Conservation (phyloP, 257 asterid species). For the Paraleonurus japonicus region DNA sequence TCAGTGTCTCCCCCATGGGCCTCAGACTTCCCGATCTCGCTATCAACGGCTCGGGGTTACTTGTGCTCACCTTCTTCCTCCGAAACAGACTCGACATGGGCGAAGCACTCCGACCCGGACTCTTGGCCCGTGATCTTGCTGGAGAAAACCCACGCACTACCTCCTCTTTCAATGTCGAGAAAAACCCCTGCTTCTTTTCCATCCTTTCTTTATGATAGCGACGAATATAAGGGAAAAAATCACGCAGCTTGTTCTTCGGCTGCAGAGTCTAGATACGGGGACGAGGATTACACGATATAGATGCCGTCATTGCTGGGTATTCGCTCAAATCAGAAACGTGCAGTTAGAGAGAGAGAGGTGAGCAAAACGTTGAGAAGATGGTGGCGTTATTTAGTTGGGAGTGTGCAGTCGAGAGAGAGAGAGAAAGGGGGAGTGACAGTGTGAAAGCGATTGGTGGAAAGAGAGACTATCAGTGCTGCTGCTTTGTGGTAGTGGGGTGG, state of each 20-base stretch:
- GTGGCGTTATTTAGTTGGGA: constrained; percentile 32
- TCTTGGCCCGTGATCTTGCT: constrained; percentile 54
- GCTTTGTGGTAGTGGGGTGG: constrained; percentile 15
- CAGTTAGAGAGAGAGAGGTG: constrained; percentile 22
- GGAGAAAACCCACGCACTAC: constrained; percentile 79
- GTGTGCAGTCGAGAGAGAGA: constrained; percentile 12
- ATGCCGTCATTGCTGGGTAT: constrained; percentile 21
- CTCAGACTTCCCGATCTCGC: constrained; percentile 63
- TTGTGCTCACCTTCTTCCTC: constrained; percentile 42
- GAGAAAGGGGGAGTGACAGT: constrained; percentile 16
- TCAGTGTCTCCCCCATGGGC: constrained; percentile 46
- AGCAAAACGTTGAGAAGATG: constrained; percentile 19
- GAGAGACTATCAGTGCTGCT: constrained; percentile 8
- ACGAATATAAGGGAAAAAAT: neutral
- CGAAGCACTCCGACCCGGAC: constrained; percentile 56
- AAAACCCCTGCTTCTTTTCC: constrained; percentile 86
- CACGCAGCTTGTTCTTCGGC: neutral
- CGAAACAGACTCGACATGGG: constrained; percentile 59
- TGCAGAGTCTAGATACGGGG: neutral
- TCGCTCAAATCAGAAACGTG: neutral
- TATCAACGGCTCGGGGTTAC: constrained; percentile 34
- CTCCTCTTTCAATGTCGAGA: constrained; percentile 74
- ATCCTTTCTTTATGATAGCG: constrained; percentile 23
- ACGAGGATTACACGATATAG: neutral
- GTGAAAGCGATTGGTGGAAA: constrained; percentile 26